These are phyloP conservation scores for Usnea hakonensis DNA, from an alignment of 495 filamentous ascomycete genomes.

Conservation along the genomic window DNA sequence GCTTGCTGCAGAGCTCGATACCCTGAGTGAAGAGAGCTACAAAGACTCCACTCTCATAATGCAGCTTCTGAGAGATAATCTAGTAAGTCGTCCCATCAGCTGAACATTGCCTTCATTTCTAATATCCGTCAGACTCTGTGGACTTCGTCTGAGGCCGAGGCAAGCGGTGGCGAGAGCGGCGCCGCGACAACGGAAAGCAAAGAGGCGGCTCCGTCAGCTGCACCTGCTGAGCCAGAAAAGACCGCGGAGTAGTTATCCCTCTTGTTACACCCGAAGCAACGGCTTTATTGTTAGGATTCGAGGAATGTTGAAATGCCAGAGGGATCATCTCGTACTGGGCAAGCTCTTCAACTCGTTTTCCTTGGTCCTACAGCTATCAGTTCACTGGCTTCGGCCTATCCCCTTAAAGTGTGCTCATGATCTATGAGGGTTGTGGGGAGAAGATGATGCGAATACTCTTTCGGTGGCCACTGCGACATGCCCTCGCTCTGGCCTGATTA, in stretches of 20 bases:
- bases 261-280: constrained; percentile 6
- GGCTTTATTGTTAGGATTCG: constrained; percentile 1
- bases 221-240: constrained; percentile 49
- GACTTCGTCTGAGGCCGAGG: constrained; percentile 97
- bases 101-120: constrained; percentile 27
- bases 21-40: constrained; percentile 98
- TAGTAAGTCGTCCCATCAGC: constrained; percentile 53
- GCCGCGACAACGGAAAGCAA: constrained; percentile 55
- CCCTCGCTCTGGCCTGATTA: constrained; percentile 7
- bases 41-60: constrained; percentile 99
- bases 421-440: constrained; percentile 2
- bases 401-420: constrained; percentile 14
- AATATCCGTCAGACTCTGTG: constrained; percentile 72
- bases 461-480: constrained; percentile 6
- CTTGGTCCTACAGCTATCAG: background rate
- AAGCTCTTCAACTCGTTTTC: constrained; percentile 5
- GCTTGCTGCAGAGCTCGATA: constrained; percentile 72
- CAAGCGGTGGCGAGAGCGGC: constrained; percentile 44
- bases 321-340: background rate
- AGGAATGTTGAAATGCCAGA: constrained; percentile 5
- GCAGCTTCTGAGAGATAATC: constrained; percentile 97
- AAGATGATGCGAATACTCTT: constrained; percentile 6
- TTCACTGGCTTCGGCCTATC: constrained; percentile 6
- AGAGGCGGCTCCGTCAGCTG: constrained; percentile 39
- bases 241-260: constrained; percentile 42